Evolutionary conservation across 1,284 basidiomycete genomes (phyloP).

Genomic region (Taiwanofungus camphoratus): DNA sequence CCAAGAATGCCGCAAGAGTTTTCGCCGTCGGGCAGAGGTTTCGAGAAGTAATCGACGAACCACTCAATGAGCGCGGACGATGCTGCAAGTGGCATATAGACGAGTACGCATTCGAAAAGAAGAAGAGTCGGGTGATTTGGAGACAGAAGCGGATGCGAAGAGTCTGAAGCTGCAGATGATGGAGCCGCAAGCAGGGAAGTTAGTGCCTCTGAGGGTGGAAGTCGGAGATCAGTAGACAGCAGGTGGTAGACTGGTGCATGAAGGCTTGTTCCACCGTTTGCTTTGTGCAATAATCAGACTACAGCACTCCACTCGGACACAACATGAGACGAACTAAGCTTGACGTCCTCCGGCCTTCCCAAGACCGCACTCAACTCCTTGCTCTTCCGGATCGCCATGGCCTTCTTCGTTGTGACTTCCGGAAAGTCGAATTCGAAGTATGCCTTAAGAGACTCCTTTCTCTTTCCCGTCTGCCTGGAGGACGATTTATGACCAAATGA

Average conservation of each 20-base stretch:
- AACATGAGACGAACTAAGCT: constrained; percentile 39
- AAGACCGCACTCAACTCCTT: constrained; percentile 50
- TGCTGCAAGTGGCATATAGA: constrained; percentile 70
- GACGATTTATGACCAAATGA: not conserved
- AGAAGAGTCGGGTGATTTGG: constrained; percentile 70
- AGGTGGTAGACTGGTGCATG: constrained; percentile 68
- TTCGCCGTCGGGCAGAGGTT: constrained; percentile 6
- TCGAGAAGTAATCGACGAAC: constrained; percentile 60
- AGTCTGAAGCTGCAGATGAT: constrained; percentile 15
- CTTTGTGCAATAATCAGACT: no score
- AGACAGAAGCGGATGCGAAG: constrained; percentile 43
- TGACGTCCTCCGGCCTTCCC: constrained; percentile 41
- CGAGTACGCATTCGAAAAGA: constrained; percentile 88
- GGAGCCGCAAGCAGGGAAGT: constrained; percentile 29
- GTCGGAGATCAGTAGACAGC: constrained; percentile 70
- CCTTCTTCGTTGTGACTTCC: constrained; percentile 80
- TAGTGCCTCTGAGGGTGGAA: constrained; percentile 39
- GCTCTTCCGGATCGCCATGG: constrained; percentile 73
- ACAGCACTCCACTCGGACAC: no score
- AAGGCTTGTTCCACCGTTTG: constrained; percentile 64
- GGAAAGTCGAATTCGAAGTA: constrained; percentile 93
- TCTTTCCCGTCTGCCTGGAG: constrained; percentile 43
- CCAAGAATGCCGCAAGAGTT: constrained; percentile 35
- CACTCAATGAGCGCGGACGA: constrained; percentile 64
- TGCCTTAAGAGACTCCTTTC: constrained; percentile 40